Evolutionary conservation across 805 yeast species (phyloP).

Genomic region (Lipomyces anomalus): DNA sequence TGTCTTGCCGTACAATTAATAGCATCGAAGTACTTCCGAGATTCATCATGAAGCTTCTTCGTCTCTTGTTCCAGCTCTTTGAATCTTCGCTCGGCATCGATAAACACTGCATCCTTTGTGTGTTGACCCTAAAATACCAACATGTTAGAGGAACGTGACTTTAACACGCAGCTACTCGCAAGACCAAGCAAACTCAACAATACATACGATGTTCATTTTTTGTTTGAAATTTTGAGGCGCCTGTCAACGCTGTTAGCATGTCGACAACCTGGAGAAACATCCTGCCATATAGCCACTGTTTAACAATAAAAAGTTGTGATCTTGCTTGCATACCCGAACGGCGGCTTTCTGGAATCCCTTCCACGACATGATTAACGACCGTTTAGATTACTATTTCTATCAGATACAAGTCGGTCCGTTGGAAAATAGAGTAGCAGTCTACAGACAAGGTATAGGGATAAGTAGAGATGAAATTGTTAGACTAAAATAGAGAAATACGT

Average conservation of each 20-base stretch:
- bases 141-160: not conserved
- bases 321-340: constrained; percentile 14
- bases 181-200: not conserved
- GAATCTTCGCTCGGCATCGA: constrained; percentile 94
- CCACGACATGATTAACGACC: constrained; percentile 25
- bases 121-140: constrained; percentile 28
- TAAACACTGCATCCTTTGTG: constrained; percentile 81
- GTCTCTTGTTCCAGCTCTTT: constrained; percentile 87
- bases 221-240: constrained; percentile 88
- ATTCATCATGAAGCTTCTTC: constrained; percentile 80
- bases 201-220: constrained; percentile 71
- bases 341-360: constrained; percentile 27
- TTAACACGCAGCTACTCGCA: not conserved
- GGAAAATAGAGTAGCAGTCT: too few species aligned
- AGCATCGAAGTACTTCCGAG: constrained; percentile 82
- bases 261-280: too few species aligned
- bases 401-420: too few species aligned
- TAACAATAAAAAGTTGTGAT: not conserved
- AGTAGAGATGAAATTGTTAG: too few species aligned
- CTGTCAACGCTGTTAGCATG: too few species aligned
- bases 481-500: too few species aligned
- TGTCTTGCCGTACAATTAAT: constrained; percentile 54
- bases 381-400: too few species aligned
- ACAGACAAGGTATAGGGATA: too few species aligned
- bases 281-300: too few species aligned